phyloP scores from a whole-genome alignment of 2,329 filamentous ascomycete species.

The Diaporthe sp. region DNA sequence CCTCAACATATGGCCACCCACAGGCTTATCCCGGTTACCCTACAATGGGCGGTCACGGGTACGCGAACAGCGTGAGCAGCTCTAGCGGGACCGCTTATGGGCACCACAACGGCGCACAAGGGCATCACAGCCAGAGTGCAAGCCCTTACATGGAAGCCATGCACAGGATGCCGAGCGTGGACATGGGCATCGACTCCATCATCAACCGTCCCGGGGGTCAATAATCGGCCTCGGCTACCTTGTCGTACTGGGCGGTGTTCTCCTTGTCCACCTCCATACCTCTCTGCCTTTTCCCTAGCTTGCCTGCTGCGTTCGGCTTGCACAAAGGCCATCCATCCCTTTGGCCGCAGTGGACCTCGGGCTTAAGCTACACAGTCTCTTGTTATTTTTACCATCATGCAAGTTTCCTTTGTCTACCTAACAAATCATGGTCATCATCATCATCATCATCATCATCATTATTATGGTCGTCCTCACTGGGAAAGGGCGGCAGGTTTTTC shows the following conservation, averaged over 20 bases:
- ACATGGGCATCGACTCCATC: constrained; percentile 72
- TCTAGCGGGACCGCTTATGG: constrained; percentile 50
- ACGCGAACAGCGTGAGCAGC: constrained; percentile 68
- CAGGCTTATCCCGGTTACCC: constrained; percentile 45
- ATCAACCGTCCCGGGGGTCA: constrained; percentile 61
- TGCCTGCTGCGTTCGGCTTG: constrained; percentile 4
- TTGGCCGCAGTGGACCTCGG: constrained; percentile 21
- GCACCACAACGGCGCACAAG: constrained; percentile 46
- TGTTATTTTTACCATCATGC: not conserved
- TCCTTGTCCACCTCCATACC: not conserved
- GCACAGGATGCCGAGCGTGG: constrained; percentile 65
- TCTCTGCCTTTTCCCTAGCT: not conserved
- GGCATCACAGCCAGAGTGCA: constrained; percentile 51
- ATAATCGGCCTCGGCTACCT: constrained; percentile 2
- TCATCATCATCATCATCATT: not conserved
- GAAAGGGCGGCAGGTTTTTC: not conserved
- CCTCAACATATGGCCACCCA: constrained; percentile 41
- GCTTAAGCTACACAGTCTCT: constrained; percentile 3
- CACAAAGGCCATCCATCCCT: constrained; percentile 4
- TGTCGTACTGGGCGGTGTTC: not conserved
- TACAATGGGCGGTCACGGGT: constrained; percentile 54
- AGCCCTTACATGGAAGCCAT: constrained; percentile 62
- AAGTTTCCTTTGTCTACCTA: constrained; percentile 28
- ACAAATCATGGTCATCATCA: constrained; percentile 11
- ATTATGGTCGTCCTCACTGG: not conserved